Percentiles rank a stretch among this genome's conserved stretches.
Evolutionary conservation across 2,329 filamentous ascomycete species (phyloP).

Genomic region (Aureobasidium uvarum): DNA sequence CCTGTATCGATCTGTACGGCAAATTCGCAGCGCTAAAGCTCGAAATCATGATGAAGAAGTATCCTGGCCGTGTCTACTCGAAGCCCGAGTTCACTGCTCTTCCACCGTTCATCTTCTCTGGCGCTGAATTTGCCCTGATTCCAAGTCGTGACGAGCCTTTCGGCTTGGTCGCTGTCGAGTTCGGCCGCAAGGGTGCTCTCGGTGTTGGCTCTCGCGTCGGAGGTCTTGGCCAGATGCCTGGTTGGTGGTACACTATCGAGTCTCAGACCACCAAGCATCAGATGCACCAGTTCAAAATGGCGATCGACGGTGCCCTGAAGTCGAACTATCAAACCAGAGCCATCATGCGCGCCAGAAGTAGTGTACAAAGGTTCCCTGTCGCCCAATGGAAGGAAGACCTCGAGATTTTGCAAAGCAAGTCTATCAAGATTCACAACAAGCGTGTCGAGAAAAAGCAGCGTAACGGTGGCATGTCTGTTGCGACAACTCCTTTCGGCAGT

Average conservation of each 20-base stretch:
- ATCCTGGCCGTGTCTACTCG: slow-evolving; percentile 64
- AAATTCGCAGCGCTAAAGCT: slow-evolving; percentile 67
- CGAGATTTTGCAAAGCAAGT: slow-evolving; percentile 59
- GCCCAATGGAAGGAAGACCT: slow-evolving; percentile 65
- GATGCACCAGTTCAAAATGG: slow-evolving; percentile 63
- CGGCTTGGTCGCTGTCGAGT: slow-evolving; percentile 66
- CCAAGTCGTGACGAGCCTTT: slow-evolving; percentile 65
- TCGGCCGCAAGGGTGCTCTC: slow-evolving; percentile 65
- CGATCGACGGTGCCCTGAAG: slow-evolving; percentile 60
- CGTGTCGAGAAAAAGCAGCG: slow-evolving; percentile 39
- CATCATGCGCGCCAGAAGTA: slow-evolving; percentile 63
- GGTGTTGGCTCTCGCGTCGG: slow-evolving; percentile 66
- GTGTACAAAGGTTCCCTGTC: slow-evolving; percentile 65
- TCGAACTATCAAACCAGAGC: slow-evolving; percentile 57
- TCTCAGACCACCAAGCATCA: slow-evolving; percentile 62
- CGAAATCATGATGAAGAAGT: slow-evolving; percentile 62
- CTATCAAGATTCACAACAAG: slow-evolving; percentile 58
- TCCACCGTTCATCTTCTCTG: slow-evolving; percentile 65
- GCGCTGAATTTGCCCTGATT: slow-evolving; percentile 66
- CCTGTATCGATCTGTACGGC: slow-evolving; percentile 66
- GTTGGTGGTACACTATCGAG: slow-evolving; percentile 69
- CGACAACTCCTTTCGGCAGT: slow-evolving; percentile 34
- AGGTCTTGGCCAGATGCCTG: slow-evolving; percentile 68
- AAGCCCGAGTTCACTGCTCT: slow-evolving; percentile 66
- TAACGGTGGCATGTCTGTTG: slow-evolving; percentile 34